Percentiles rank a stretch among this genome's conserved stretches.
Evolutionary conservation across 768 basidiomycete genomes (phyloP).

Genomic region (Lactifluus piperatus): DNA sequence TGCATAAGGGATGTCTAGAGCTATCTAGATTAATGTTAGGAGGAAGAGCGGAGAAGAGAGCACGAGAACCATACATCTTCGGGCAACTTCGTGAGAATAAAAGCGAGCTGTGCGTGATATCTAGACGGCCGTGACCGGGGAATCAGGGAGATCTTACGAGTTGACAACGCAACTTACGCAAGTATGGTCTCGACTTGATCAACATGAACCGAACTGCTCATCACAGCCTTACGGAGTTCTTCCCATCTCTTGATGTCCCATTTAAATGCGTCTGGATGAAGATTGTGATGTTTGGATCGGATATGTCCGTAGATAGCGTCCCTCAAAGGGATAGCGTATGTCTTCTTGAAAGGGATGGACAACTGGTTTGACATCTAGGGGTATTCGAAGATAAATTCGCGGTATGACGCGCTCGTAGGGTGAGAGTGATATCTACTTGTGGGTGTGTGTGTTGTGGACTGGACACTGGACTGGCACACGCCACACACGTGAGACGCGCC

Average conservation of each 20-base stretch:
- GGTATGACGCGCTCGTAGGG: too few relatives aligned
- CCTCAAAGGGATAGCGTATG: conserved; percentile 47
- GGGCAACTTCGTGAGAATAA: conserved; percentile 78
- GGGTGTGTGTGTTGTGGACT: too few relatives aligned
- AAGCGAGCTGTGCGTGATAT: conserved; percentile 86
- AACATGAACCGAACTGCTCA: conserved; percentile 44
- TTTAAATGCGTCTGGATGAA: conserved; percentile 79
- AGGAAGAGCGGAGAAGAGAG: neutral
- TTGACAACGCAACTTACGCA: conserved; percentile 44
- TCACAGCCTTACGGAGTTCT: conserved; percentile 47
- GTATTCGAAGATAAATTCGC: neutral
- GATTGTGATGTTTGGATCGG: conserved; percentile 46
- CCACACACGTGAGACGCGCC: neutral
- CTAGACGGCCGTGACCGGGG: conserved; percentile 33
- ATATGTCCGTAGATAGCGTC: conserved; percentile 58
- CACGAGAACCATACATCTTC: conserved; percentile 47
- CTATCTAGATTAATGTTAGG: conserved; percentile 40
- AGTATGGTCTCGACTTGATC: conserved; percentile 44
- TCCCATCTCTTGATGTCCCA: conserved; percentile 71
- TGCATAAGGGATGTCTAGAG: conserved; percentile 63
- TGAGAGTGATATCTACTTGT: too few relatives aligned
- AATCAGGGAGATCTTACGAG: conserved; percentile 1
- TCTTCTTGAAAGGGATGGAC: conserved; percentile 64
- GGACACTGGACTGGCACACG: neutral
- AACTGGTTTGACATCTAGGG: conserved; percentile 67